Base-by-base conservation (phyloP, 208 protist species). In the Leishmania aethiopica region DNA sequence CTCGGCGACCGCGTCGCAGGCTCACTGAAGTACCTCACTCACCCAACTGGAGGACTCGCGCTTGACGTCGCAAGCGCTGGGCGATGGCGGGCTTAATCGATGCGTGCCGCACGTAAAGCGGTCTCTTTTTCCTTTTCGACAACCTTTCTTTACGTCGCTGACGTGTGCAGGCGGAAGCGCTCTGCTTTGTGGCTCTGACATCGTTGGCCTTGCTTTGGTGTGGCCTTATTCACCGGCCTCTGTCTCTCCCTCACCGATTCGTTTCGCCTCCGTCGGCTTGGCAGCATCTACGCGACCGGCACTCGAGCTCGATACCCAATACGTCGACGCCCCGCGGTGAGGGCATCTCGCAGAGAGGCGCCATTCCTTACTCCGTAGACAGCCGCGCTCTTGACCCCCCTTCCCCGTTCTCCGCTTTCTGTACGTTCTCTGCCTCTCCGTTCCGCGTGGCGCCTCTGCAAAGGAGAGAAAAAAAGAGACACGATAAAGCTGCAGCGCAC, bases 1-100 rank as follows among this genome's bases (percentile, higher is more conserved):
- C 40, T 74, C 25, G 45, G 19, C 70, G 70, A 35, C 70, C 42
- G 47, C 8, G 28, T 74, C 70, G 70, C 70, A 74, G 70, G 45
- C 70, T 32, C 25, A 32, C 70, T 53, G 45, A 51, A 35, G 42
- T 55, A 22, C 70, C 3, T 74, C 45, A 45, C 70, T 74, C 1
- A 11, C 10, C 22, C 70, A 22, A 35, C 13, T 45, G 70, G 70
- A 32, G 3, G 45, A 28, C 70, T 51, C n/a, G 15, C 45, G 70
- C n/a, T 53, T 32, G 28, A 53, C n/a, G 70, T 51, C 42, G 45
- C 55, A 45, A 74, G 42, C 70, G 3, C 70, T 51, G 42, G 25
- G 25, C 47, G 40, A 35, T 28, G 28, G 45, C 40, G 40, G 67
- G 67, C 7, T 11, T 25, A 45, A 51, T 74, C 25, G 17, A 35